phyloP scores from a whole-genome alignment of 2,329 filamentous ascomycete species.

The Geoglossum cookeanum region DNA sequence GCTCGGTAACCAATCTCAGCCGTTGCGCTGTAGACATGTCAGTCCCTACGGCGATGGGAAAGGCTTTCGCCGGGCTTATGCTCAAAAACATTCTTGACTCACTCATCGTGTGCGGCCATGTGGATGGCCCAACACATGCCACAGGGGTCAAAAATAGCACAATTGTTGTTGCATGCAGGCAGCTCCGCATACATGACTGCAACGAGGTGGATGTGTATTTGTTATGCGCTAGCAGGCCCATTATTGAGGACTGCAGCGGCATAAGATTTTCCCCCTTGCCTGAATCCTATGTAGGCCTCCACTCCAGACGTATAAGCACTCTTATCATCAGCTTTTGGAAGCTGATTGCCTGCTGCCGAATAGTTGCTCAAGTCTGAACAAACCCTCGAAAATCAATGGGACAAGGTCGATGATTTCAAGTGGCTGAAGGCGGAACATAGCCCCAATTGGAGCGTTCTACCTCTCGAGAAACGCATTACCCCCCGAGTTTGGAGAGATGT shows the following conservation, averaged over 20 bases:
- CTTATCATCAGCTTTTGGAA: conserved; percentile 10
- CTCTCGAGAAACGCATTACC: conserved; percentile 36
- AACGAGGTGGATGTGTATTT: conserved; percentile 67
- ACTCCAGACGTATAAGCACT: not conserved
- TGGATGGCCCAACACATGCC: conserved; percentile 66
- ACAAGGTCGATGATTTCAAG: conserved; percentile 91
- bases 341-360: conserved; percentile 13
- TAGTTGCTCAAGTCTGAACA: conserved; percentile 9
- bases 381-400: conserved; percentile 48
- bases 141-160: conserved; percentile 54
- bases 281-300: conserved; percentile 40
- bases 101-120: conserved; percentile 58
- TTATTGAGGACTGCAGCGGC: conserved; percentile 72
- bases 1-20: conserved; percentile 48
- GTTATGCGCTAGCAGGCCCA: conserved; percentile 62
- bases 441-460: conserved; percentile 67
- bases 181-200: conserved; percentile 86
- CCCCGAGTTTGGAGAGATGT: conserved; percentile 50
- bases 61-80: conserved; percentile 50
- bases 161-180: conserved; percentile 62
- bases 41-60: conserved; percentile 34
- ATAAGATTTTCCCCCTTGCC: conserved; percentile 69
- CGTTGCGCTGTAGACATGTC: conserved; percentile 69
- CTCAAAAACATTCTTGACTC: conserved; percentile 52
- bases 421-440: conserved; percentile 77